These are phyloP conservation scores for Liquidambar formosana DNA, from an alignment of 164 flowering plant species.

Conservation along the genomic window DNA sequence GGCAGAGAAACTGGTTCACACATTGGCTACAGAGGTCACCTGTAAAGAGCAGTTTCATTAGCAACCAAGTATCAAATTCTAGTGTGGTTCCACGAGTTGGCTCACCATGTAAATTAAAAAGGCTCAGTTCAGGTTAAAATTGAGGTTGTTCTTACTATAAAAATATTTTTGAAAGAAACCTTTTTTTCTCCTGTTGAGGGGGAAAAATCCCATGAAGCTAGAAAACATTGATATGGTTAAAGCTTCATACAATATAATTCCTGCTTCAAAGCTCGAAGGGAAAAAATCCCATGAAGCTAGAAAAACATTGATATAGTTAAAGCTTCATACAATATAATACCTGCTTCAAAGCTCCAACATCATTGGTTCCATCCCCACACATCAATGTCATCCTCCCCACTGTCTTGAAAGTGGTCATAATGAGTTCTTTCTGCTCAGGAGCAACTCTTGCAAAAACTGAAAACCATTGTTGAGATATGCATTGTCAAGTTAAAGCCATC, in stretches of 20 bases:
- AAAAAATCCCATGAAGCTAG: background rate
- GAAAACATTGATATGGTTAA: background rate
- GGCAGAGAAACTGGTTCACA: too few relatives aligned
- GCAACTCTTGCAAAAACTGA: conserved; percentile 98
- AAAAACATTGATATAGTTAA: background rate
- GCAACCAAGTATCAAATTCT: too few relatives aligned
- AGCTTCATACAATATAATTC: conserved; percentile 28
- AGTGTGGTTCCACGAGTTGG: too few relatives aligned
- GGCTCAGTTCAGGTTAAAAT: too few relatives aligned
- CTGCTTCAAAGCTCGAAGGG: conserved; percentile 85
- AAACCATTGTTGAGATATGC: background rate
- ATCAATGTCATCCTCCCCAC: conserved; percentile 92
- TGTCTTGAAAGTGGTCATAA: conserved; percentile 82
- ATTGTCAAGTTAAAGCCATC: conserved; percentile 6
- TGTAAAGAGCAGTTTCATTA: too few relatives aligned
- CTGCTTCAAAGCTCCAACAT: conserved; percentile 98
- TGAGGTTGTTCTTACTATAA: too few relatives aligned
- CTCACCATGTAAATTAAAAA: too few relatives aligned
- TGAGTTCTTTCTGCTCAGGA: conserved; percentile 96
- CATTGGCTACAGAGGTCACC: too few relatives aligned
- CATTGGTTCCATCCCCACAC: conserved; percentile 99
- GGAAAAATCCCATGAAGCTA: background rate
- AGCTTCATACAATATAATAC: conserved; percentile 29
- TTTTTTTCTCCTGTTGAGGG: background rate
- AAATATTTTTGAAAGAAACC: background rate